Evolutionary conservation across 2,329 filamentous ascomycete species (phyloP).

Genomic region (Colletotrichum musae): DNA sequence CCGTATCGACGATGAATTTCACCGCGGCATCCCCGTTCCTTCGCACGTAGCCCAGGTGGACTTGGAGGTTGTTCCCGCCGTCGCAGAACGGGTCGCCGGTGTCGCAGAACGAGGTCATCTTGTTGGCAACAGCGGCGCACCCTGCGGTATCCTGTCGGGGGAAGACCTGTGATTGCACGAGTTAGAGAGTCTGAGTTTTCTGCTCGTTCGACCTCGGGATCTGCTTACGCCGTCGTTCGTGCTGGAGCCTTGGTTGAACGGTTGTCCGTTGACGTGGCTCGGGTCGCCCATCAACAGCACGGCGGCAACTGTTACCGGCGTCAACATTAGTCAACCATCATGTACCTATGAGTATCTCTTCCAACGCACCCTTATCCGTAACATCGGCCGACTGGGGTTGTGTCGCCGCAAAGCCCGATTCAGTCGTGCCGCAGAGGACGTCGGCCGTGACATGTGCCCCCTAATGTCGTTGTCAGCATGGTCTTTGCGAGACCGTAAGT

Average conservation of each 20-base stretch:
- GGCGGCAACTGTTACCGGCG: slow-evolving; percentile 51
- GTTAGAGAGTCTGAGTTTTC: background rate
- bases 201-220: background rate
- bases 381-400: slow-evolving; percentile 47
- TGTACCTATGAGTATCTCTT: background rate
- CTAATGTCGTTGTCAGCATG: slow-evolving; percentile 38
- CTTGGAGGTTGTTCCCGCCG: slow-evolving; percentile 45
- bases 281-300: slow-evolving; percentile 59
- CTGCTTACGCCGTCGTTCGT: slow-evolving; percentile 53
- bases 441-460: slow-evolving; percentile 57
- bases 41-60: slow-evolving; percentile 53
- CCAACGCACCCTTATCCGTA: slow-evolving; percentile 47
- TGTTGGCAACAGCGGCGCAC: slow-evolving; percentile 53
- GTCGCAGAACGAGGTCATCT: slow-evolving; percentile 58
- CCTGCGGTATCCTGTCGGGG: slow-evolving; percentile 49
- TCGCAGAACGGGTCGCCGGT: slow-evolving; percentile 58
- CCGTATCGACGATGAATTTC: slow-evolving; percentile 51
- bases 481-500: background rate
- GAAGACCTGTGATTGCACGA: slow-evolving; percentile 49
- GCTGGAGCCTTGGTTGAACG: slow-evolving; percentile 55
- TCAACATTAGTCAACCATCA: background rate
- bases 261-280: slow-evolving; percentile 52
- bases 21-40: slow-evolving; percentile 52
- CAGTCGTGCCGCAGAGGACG: slow-evolving; percentile 54
- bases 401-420: slow-evolving; percentile 45